Percentiles rank a stretch among this genome's conserved stretches.
phyloP scores from a whole-genome alignment of 2,329 filamentous ascomycete species.

The Diaporthe destruens region DNA sequence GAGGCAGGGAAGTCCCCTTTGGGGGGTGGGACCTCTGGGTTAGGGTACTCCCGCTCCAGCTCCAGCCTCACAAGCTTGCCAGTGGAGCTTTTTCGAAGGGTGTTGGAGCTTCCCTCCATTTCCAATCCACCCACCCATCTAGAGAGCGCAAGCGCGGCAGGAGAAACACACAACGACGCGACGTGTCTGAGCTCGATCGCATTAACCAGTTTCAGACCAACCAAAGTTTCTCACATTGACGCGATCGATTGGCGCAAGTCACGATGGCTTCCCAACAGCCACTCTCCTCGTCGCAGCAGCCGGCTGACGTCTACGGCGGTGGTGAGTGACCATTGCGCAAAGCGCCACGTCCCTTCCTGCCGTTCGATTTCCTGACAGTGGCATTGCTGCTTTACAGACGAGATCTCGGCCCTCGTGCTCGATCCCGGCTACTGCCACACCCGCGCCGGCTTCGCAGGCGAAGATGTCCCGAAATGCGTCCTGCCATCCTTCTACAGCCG shows the following conservation, averaged over 20 bases:
- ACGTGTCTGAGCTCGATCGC: not conserved
- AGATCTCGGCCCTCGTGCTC: constrained; percentile 96
- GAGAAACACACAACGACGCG: constrained; percentile 37
- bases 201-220: constrained; percentile 36
- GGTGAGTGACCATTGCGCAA: constrained; percentile 56
- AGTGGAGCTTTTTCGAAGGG: constrained; percentile 17
- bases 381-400: constrained; percentile 70
- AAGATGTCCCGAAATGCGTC: constrained; percentile 95
- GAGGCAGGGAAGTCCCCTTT: too few species aligned
- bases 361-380: constrained; percentile 43
- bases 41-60: constrained; percentile 2
- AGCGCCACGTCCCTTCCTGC: constrained; percentile 28
- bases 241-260: not conserved
- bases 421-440: constrained; percentile 93
- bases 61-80: constrained; percentile 19
- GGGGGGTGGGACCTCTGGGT: not conserved
- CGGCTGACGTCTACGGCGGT: constrained; percentile 74
- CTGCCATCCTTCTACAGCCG: constrained; percentile 90
- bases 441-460: constrained; percentile 95
- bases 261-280: constrained; percentile 67
- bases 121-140: not conserved
- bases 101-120: constrained; percentile 27
- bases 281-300: constrained; percentile 67
- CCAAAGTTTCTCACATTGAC: not conserved
- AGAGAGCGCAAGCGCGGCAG: constrained; percentile 37